A percentile compares a stretch with the other conserved stretches of the same genome.
Conservation (phyloP, 257 asterid genomes). For the Solanum corneliomulleri region DNA sequence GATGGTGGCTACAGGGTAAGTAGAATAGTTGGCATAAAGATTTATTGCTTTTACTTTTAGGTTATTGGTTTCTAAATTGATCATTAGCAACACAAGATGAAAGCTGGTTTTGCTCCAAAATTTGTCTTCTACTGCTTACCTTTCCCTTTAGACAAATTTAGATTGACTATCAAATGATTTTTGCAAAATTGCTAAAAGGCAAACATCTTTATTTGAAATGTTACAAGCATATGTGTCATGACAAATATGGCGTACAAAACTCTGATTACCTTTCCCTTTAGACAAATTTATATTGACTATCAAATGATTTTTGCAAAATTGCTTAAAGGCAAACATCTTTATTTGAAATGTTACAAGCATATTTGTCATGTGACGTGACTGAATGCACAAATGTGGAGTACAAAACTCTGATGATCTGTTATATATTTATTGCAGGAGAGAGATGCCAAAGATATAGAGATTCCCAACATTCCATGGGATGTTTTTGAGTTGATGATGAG, state of each 20-base stretch:
- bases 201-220: neutral
- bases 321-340: neutral
- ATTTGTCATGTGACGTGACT: neutral
- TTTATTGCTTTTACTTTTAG: neutral
- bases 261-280: neutral
- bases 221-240: neutral
- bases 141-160: neutral
- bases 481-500: slow-evolving; percentile 99
- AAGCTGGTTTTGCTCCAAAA: neutral
- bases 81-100: neutral
- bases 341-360: neutral
- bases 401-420: neutral
- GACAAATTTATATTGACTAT: neutral
- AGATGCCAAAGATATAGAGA: slow-evolving; percentile 94
- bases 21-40: neutral
- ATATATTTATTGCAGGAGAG: slow-evolving; percentile 57
- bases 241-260: neutral
- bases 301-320: too few relatives aligned
- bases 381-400: neutral
- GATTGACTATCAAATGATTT: neutral
- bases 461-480: slow-evolving; percentile 96
- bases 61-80: neutral
- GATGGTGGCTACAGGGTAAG: slow-evolving; percentile 99
- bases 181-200: neutral
- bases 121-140: neutral